Evolutionary conservation across 2,329 filamentous ascomycete genomes (phyloP).

Genomic region (Trichoderma brevicompactum): DNA sequence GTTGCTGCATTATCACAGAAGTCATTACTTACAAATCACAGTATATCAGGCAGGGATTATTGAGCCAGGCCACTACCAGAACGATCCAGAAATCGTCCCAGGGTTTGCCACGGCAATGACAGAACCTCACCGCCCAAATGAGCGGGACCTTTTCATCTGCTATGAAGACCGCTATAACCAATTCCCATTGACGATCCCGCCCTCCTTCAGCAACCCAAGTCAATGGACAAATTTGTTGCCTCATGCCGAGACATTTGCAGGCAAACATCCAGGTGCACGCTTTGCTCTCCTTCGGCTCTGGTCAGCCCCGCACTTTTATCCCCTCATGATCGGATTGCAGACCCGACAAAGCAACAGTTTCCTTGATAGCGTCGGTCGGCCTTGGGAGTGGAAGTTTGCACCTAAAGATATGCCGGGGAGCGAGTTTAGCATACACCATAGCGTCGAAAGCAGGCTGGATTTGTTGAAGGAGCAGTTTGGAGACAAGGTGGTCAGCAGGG

Average conservation of each 20-base stretch:
- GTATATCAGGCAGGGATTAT: constrained; percentile 38
- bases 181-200: constrained; percentile 28
- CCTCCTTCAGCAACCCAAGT: constrained; percentile 29
- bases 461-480: constrained; percentile 32
- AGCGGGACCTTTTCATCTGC: constrained; percentile 38
- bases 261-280: constrained; percentile 30
- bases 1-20: too few relatives aligned
- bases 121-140: constrained; percentile 37
- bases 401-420: constrained; percentile 38
- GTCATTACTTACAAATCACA: constrained; percentile 29
- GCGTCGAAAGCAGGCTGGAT: constrained; percentile 29
- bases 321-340: constrained; percentile 35
- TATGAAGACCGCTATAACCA: constrained; percentile 35
- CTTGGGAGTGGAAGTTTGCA: constrained; percentile 39
- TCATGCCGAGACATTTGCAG: constrained; percentile 30
- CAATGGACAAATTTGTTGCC: constrained; percentile 36
- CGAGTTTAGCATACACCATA: constrained; percentile 35
- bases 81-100: constrained; percentile 31
- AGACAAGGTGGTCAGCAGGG: constrained; percentile 32
- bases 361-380: constrained; percentile 35
- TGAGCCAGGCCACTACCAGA: constrained; percentile 33
- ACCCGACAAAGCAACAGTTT: constrained; percentile 35
- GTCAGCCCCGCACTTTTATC: constrained; percentile 40
- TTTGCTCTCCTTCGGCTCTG: constrained; percentile 38
- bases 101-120: constrained; percentile 34